phyloP scores from a whole-genome alignment of 306 rosid species.

The Trichosanthes cucumerina region DNA sequence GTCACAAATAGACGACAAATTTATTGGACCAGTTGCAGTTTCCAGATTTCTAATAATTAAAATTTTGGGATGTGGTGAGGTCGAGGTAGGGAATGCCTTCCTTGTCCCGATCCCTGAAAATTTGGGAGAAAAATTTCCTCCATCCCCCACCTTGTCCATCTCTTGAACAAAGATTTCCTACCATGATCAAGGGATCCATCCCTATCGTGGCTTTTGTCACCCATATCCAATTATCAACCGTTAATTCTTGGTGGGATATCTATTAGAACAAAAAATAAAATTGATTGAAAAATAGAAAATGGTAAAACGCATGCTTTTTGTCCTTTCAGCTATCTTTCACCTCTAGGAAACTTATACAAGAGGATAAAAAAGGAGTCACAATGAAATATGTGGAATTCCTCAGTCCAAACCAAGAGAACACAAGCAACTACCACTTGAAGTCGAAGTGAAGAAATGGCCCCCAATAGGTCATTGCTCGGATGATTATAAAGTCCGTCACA shows the following conservation, averaged over 20 bases:
- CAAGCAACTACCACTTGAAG: conserved; percentile 69
- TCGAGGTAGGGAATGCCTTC: neutral
- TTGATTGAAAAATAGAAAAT: neutral
- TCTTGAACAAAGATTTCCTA: neutral
- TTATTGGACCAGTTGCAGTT: neutral
- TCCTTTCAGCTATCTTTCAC: neutral
- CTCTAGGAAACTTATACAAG: neutral
- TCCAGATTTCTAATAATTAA: neutral
- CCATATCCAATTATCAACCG: neutral
- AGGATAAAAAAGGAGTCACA: neutral
- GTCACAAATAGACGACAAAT: neutral
- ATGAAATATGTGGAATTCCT: neutral
- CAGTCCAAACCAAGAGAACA: neutral
- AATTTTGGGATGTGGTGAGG: neutral
- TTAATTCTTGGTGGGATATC: neutral
- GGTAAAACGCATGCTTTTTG: neutral
- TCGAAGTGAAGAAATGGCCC: conserved; percentile 65
- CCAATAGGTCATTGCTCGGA: conserved; percentile 53
- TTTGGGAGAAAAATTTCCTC: neutral
- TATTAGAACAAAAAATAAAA: neutral
- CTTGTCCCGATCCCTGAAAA: neutral
- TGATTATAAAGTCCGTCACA: conserved; percentile 42
- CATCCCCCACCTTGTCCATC: neutral
- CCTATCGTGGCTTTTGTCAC: neutral
- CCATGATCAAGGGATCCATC: neutral